phyloP scores from a whole-genome alignment of 768 basidiomycete genomes.

The Russula virescens region DNA sequence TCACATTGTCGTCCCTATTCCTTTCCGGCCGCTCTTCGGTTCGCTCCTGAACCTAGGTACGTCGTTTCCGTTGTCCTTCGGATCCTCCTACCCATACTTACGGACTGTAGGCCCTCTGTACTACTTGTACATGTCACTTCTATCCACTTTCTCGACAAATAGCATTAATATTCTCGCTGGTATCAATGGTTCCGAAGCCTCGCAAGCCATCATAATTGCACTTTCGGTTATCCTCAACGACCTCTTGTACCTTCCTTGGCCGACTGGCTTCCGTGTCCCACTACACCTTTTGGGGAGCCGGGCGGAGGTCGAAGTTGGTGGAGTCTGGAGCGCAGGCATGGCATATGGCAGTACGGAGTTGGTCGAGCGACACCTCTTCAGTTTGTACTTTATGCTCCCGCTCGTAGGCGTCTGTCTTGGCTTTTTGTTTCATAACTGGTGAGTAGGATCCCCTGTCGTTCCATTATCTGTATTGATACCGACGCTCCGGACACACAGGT shows the following conservation, averaged over 20 bases:
- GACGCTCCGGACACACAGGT: constrained; percentile 48
- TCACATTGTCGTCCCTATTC: constrained; percentile 87
- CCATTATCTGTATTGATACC: neutral
- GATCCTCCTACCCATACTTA: constrained; percentile 5
- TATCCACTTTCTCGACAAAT: constrained; percentile 96
- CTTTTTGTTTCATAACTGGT: constrained; percentile 97
- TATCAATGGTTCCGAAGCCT: constrained; percentile 93
- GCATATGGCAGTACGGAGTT: constrained; percentile 80
- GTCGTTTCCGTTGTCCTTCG: constrained; percentile 25
- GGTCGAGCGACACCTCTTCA: constrained; percentile 91
- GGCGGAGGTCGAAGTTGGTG: constrained; percentile 67
- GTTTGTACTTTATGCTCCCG: constrained; percentile 95
- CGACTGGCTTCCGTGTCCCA: constrained; percentile 65
- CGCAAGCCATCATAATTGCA: constrained; percentile 89
- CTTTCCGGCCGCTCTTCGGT: constrained; percentile 65
- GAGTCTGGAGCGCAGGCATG: constrained; percentile 80
- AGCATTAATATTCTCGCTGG: constrained; percentile 98
- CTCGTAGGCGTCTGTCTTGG: constrained; percentile 85
- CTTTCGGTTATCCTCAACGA: constrained; percentile 89
- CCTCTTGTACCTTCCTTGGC: constrained; percentile 89
- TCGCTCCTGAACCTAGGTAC: constrained; percentile 83
- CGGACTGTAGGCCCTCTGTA: constrained; percentile 72
- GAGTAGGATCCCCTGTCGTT: constrained; percentile 28
- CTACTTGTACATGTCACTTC: constrained; percentile 92
- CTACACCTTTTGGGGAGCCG: constrained; percentile 61